Evolutionary conservation across 2,329 filamentous ascomycete species (phyloP), one percentile per base, ranked within the genome.

Genomic region (Colletotrichum euphorbiae): DNA sequence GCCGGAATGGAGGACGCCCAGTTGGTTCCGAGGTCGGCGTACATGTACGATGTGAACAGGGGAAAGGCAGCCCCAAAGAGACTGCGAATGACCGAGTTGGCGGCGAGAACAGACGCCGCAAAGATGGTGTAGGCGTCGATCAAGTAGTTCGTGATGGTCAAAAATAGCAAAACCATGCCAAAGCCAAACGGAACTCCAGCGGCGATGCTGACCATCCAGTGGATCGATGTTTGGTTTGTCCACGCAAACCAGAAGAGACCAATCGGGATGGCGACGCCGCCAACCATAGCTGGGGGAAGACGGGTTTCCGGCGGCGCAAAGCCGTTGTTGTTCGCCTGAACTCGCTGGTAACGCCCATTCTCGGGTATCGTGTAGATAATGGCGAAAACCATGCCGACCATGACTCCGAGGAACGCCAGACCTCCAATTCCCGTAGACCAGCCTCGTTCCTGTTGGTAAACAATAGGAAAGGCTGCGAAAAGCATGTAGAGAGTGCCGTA

Each of bases 1-100:
- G 89, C 93, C 0, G 91, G 92, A 8, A 95, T 81, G 0, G 87
- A 89, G 33, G 85, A 88, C 1, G 91, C 92, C 92, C 92, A 94
- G 79, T 93, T 91, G 63, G 91, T 89, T 45, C 92, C 91, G 1
- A 91, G 82, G 58, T 83, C 79, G 2, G 80, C 33, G 74, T 87
- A 88, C 84, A 88, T 87, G 70, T 80, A 76, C 0, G 82, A 82
- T 0, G 90, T 91, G 77, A 93, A 93, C 0, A 93, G 82, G 0
- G 91, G 91, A 79, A 94, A 93, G 0, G 85, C 88, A 0, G 89
- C 87, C 65, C 90, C 91, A 67, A 93, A 92, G 8, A 91, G 78
- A 0, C 90, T 92, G 67, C 92, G 88, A 7, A 94, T 80, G 21
- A 94, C 87, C 2, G 88, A 84, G 77, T 90, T 93, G 55, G 91